phyloP scores from a whole-genome alignment of 2,329 filamentous ascomycete species.

The Cryphonectria japonica region DNA sequence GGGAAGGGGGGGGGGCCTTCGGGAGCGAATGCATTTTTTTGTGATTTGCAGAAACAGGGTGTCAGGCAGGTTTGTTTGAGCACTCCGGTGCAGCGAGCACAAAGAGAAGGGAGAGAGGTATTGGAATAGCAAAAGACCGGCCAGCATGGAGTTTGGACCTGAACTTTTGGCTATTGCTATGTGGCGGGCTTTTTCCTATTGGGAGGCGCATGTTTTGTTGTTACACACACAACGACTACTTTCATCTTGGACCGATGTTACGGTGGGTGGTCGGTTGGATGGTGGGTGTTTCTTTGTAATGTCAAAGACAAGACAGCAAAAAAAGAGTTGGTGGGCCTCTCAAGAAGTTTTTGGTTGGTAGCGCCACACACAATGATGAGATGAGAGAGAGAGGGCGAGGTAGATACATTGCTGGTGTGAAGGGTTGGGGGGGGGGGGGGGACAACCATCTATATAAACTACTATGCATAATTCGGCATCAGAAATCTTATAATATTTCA shows the following conservation, averaged over 20 bases:
- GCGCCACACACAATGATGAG: constrained; percentile 3
- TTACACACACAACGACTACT: not conserved
- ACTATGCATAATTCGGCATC: not conserved
- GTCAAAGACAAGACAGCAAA: not conserved
- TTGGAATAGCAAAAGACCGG: not conserved
- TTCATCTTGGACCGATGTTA: not conserved
- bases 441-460: not conserved
- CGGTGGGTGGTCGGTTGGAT: not conserved
- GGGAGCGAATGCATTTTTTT: not conserved
- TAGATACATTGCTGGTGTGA: not conserved
- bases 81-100: not conserved
- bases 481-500: not conserved
- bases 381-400: not conserved
- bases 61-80: not conserved
- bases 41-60: not conserved
- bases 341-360: not conserved
- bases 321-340: not conserved
- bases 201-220: not conserved
- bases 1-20: not conserved
- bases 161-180: not conserved
- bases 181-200: not conserved
- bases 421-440: not conserved
- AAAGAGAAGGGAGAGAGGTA: not conserved
- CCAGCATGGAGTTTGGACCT: not conserved
- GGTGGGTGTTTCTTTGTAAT: not conserved